These are phyloP conservation scores for Puccinia hordei DNA, from an alignment of 1,284 basidiomycete species.

Conservation along the genomic window DNA sequence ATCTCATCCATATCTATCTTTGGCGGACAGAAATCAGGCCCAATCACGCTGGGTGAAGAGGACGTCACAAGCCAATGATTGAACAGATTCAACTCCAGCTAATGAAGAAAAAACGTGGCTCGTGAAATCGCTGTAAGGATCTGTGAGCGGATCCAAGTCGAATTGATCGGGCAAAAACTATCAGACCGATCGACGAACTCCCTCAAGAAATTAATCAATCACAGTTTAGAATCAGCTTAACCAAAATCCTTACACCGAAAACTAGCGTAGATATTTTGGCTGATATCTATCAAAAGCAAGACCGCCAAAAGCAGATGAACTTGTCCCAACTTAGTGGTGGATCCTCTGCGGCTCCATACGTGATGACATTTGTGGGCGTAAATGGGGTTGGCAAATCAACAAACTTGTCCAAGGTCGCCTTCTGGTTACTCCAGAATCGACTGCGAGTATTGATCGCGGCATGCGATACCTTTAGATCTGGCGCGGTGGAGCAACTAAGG, in stretches of 20 bases:
- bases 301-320: constrained; percentile 62
- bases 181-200: constrained; percentile 67
- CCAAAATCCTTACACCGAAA: constrained; percentile 91
- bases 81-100: constrained; percentile 94
- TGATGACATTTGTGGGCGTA: constrained; percentile 97
- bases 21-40: constrained; percentile 60
- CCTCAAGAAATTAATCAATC: constrained; percentile 81
- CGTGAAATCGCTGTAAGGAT: constrained; percentile 91
- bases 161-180: constrained; percentile 84
- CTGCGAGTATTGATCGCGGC: constrained; percentile 92
- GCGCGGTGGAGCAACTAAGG: constrained; percentile 94
- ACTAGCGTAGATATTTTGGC: constrained; percentile 92
- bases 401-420: constrained; percentile 96
- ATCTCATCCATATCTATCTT: constrained; percentile 59
- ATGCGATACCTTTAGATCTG: constrained; percentile 97
- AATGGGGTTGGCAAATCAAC: constrained; percentile 99
- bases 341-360: constrained; percentile 67
- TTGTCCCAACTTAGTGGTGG: constrained; percentile 11
- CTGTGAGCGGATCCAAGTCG: constrained; percentile 86
- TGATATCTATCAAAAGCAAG: constrained; percentile 64
- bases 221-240: constrained; percentile 84
- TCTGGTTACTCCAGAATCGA: constrained; percentile 97
- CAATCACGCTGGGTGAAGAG: constrained; percentile 70
- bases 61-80: constrained; percentile 85
- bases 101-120: constrained; percentile 98